Conservation (phyloP, 23 red algal species). For the Pyropia yezoensis region DNA sequence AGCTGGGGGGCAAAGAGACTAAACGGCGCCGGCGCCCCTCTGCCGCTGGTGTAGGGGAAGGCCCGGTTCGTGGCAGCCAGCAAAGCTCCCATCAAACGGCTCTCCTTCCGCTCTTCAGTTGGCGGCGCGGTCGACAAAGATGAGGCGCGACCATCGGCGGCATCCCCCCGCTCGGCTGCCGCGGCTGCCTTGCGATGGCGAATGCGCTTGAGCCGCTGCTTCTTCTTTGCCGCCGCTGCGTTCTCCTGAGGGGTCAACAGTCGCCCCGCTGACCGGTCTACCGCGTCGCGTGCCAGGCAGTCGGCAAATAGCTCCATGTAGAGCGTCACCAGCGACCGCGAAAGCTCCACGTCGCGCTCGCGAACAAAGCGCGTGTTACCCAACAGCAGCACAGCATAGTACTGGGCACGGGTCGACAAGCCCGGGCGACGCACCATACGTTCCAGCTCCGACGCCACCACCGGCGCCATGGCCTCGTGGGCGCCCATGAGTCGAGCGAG, state of each 20-base stretch:
- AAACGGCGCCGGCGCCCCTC: slow-evolving; percentile 14
- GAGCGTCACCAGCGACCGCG: slow-evolving; percentile 32
- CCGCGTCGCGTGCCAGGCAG: neutral
- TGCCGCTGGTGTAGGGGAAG: slow-evolving; percentile 33
- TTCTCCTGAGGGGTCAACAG: neutral
- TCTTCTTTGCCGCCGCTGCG: slow-evolving; percentile 1
- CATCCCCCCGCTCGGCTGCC: neutral
- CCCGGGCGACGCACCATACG: slow-evolving; percentile 32
- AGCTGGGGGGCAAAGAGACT: slow-evolving; percentile 34
- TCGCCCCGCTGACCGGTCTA: neutral
- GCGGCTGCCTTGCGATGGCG: too few relatives aligned
- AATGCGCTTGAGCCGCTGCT: slow-evolving; percentile 10
- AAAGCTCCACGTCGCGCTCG: slow-evolving; percentile 29
- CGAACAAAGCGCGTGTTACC: slow-evolving; percentile 33
- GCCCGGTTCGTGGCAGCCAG: slow-evolving; percentile 59
- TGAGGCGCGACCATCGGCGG: neutral
- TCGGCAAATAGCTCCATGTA: slow-evolving; percentile 64
- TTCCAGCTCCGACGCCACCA: slow-evolving; percentile 56
- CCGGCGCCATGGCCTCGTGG: slow-evolving; percentile 61
- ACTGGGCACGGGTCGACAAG: slow-evolving; percentile 28
- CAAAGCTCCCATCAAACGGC: slow-evolving; percentile 45
- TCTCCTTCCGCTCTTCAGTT: slow-evolving; percentile 13
- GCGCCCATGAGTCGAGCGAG: slow-evolving; percentile 46
- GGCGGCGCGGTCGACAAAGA: neutral
- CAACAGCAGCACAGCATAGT: slow-evolving; percentile 54